Percentiles rank a stretch among this genome's conserved stretches.
Evolutionary conservation across 306 rosid species (phyloP).

Genomic region (Inga leiocalycina): DNA sequence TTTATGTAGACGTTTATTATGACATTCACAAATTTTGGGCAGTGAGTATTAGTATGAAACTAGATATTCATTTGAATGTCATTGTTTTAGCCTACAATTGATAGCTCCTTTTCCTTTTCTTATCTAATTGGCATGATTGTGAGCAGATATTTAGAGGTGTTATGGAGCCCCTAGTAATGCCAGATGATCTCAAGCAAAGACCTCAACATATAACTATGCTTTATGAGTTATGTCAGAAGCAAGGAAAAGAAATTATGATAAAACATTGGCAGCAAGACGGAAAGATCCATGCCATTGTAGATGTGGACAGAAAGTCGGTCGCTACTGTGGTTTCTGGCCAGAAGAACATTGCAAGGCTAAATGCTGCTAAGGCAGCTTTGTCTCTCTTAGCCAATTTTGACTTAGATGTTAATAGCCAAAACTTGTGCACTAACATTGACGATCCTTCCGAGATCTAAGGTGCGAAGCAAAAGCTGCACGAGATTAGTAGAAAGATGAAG

Average conservation of each 20-base stretch:
- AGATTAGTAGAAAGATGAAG: constrained; percentile 58
- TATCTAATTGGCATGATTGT: not conserved
- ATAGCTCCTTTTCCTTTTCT: not conserved
- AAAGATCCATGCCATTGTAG: constrained; percentile 47
- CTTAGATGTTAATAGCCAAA: not conserved
- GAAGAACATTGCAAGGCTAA: constrained; percentile 61
- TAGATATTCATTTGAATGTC: not conserved
- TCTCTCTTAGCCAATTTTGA: constrained; percentile 35
- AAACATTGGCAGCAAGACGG: constrained; percentile 38
- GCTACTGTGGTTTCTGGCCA: constrained; percentile 64
- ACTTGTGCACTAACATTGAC: constrained; percentile 18
- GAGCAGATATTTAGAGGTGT: constrained; percentile 52
- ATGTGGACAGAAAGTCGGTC: constrained; percentile 58
- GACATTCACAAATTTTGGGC: constrained; percentile 65
- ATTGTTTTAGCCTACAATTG: too few relatives aligned
- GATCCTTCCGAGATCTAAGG: constrained; percentile 51
- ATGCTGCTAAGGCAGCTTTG: constrained; percentile 73
- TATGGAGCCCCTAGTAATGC: constrained; percentile 77
- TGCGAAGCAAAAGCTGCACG: constrained; percentile 60
- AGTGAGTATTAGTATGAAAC: constrained; percentile 42
- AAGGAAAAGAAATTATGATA: constrained; percentile 60
- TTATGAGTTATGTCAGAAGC: constrained; percentile 66
- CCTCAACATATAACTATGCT: constrained; percentile 74
- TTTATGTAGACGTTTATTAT: constrained; percentile 59
- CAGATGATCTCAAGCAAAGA: constrained; percentile 44